These are phyloP conservation scores for Epichloe scottii DNA, from an alignment of 2,329 filamentous ascomycete genomes.

Conservation along the genomic window DNA sequence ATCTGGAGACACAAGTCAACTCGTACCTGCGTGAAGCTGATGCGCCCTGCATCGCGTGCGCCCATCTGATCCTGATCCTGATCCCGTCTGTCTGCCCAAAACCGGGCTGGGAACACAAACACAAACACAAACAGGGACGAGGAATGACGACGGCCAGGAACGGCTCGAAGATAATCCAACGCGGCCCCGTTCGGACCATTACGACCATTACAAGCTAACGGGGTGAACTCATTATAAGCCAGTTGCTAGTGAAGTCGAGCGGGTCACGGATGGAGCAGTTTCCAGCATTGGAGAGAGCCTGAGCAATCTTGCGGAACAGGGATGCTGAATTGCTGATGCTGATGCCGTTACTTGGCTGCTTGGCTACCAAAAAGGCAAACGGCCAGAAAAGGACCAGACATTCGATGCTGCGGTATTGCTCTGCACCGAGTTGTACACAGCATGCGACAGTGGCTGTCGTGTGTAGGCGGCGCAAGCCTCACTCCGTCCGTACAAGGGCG, in stretches of 20 bases:
- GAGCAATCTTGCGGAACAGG: constrained; percentile 5
- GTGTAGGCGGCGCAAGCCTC: not conserved
- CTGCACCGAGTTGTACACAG: not conserved
- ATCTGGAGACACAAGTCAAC: not conserved
- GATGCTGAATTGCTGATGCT: too few species aligned
- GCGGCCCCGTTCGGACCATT: not conserved
- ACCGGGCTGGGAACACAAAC: not conserved
- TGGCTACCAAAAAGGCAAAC: too few species aligned
- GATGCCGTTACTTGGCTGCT: too few species aligned
- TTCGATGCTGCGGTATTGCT: too few species aligned
- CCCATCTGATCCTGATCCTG: not conserved
- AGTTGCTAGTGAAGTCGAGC: not conserved
- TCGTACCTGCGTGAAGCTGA: not conserved
- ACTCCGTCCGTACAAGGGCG: not conserved
- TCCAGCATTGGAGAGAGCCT: not conserved
- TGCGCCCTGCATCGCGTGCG: not conserved
- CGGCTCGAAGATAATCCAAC: not conserved
- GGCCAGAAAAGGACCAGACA: too few species aligned
- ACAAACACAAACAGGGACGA: not conserved
- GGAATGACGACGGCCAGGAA: not conserved
- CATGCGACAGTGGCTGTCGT: not conserved
- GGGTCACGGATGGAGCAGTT: not conserved
- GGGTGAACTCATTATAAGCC: not conserved
- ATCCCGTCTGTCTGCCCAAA: too few species aligned
- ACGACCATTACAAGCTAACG: not conserved